These are phyloP conservation scores for Gentiana straminea DNA, from an alignment of 257 asterid genomes.

Conservation along the genomic window DNA sequence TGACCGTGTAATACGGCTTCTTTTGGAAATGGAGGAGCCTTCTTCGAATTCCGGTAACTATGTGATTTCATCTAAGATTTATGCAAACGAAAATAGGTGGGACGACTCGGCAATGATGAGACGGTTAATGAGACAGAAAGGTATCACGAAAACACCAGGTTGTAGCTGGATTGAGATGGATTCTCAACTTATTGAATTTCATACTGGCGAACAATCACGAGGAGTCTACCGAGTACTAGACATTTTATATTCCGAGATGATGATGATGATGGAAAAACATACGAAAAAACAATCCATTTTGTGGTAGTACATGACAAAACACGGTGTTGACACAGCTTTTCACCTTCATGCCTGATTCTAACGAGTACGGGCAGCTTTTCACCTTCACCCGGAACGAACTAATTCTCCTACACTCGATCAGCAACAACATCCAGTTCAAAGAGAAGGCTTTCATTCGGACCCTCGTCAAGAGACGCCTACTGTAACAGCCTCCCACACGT, in stretches of 20 bases:
- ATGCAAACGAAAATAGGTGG: conserved; percentile 66
- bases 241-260: conserved; percentile 51
- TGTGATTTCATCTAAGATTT: conserved; percentile 61
- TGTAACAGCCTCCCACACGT: no score
- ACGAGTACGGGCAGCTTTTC: no score
- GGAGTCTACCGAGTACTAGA: conserved; percentile 36
- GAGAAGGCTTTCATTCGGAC: no score
- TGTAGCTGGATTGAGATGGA: conserved; percentile 90
- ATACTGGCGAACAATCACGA: conserved; percentile 43
- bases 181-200: conserved; percentile 59
- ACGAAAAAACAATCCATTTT: no score
- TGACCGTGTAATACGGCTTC: conserved; percentile 54
- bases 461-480: no score
- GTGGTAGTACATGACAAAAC: no score
- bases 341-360: no score
- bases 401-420: no score
- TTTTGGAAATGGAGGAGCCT: conserved; percentile 42
- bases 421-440: no score
- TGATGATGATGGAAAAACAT: conserved; percentile 10
- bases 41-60: conserved; percentile 84
- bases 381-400: no score
- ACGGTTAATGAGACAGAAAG: conserved; percentile 57
- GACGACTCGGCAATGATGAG: conserved; percentile 76
- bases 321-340: no score
- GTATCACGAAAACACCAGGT: conserved; percentile 75